Evolutionary conservation across 148 eudicot species (phyloP), one percentile per base, ranked within the genome.

Genomic region (Linanthus parryae): DNA sequence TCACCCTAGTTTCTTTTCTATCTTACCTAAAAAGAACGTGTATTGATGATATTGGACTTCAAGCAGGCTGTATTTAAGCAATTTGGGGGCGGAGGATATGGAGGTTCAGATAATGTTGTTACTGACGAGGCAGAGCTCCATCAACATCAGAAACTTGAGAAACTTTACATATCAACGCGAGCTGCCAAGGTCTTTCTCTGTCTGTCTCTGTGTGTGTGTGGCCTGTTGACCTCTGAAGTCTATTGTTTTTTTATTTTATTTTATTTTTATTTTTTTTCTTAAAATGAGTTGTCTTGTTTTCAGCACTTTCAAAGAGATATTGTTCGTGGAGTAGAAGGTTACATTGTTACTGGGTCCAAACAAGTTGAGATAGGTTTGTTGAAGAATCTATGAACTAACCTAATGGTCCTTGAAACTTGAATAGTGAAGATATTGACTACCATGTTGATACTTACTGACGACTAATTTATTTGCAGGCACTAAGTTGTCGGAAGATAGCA

Each of bases 181-280:
- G 83, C 90, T 68, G 98, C 98, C 48, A 91, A 91, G 95, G 98
- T 91, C 55, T n/a, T n/a, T n/a, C n/a, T n/a, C n/a, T n/a, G n/a
- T n/a, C n/a, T n/a, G n/a, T n/a, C n/a, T n/a, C n/a, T n/a, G n/a
- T n/a, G n/a, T n/a, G n/a, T n/a, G n/a, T n/a, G n/a, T n/a, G n/a
- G n/a, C n/a, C n/a, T n/a, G n/a, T n/a, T n/a, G n/a, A n/a, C n/a
- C n/a, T n/a, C n/a, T n/a, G n/a, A n/a, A n/a, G n/a, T n/a, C n/a
- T n/a, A n/a, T n/a, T n/a, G n/a, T n/a, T n/a, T n/a, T n/a, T n/a
- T n/a, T n/a, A n/a, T n/a, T n/a, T n/a, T n/a, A n/a, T n/a, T n/a
- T n/a, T n/a, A n/a, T n/a, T n/a, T n/a, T n/a, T n/a, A n/a, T n/a
- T n/a, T n/a, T 26, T 40, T 45, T 18, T 60, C 43, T 25, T 51